These are phyloP conservation scores for Phytophthora brassicae DNA, from an alignment of 352 stramenopile genomes.

Conservation along the genomic window DNA sequence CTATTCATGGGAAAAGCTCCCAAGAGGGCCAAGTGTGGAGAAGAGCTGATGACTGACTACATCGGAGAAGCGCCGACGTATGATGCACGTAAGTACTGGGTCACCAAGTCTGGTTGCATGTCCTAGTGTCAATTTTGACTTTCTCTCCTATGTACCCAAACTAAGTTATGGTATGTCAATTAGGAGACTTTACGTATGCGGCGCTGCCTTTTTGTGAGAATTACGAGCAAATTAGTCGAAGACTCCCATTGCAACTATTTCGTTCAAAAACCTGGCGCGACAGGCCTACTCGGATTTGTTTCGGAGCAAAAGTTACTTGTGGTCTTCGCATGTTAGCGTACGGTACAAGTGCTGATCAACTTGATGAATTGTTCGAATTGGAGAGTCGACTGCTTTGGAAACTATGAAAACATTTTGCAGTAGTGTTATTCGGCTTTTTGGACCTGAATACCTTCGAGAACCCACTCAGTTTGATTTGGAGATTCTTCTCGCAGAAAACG, in stretches of 20 bases:
- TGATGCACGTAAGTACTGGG: not conserved
- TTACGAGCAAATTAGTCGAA: not conserved
- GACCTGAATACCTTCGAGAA: not conserved
- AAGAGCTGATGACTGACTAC: not conserved
- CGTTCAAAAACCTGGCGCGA: not conserved
- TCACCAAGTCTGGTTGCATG: too few species aligned
- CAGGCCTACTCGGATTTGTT: not conserved
- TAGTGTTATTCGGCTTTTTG: not conserved
- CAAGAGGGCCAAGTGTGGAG: not conserved
- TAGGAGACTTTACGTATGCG: constrained; percentile 3
- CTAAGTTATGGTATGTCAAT: not conserved
- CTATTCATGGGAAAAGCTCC: not conserved
- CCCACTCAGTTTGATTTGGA: not conserved
- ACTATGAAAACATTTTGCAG: not conserved
- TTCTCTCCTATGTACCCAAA: not conserved
- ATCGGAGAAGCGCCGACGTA: not conserved
- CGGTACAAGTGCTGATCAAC: not conserved
- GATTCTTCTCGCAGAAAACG: not conserved
- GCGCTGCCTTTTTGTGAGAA: not conserved
- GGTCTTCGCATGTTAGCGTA: not conserved
- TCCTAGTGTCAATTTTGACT: too few species aligned
- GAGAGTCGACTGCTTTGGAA: not conserved
- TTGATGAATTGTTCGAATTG: constrained; percentile 1
- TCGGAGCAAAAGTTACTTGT: constrained; percentile 1
- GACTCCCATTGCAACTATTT: constrained; percentile 4